Base-by-base conservation (phyloP, 176 grass and related monocot species). In the Oryza brachyantha region DNA sequence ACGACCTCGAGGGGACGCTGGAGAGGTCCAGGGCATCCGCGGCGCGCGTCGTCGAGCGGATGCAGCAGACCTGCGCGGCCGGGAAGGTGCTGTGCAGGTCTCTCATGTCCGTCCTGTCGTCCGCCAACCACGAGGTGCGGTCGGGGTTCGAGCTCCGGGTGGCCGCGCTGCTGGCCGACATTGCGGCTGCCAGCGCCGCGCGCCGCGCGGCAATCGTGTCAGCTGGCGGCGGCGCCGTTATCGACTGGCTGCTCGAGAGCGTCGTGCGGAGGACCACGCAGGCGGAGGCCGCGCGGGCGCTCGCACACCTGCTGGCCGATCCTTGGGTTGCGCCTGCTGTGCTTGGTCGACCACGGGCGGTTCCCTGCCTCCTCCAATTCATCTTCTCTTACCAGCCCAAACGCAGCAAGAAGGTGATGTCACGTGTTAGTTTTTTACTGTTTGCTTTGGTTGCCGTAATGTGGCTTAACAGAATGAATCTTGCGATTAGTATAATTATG, bases 301-400 rank as follows among this genome's bases (percentile, higher is more conserved):
- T 97, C 29, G 89, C 95, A 0, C 90, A 98, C 59, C 73, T 98
- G 19, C 69, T 98, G 62, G 83, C 89, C 9, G 95, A 98, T 26
- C 85, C 82, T 0, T 77, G 88, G 66, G 87, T 98, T 16, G 87
- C 89, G 36, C 85, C 79, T 1, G 64, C 73, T 9, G 92, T 98
- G 63, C 87, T 98, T 17, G 89, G 83, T 5, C 78, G 95, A 42
- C 95, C 87, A 1, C 73, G 77, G 12, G 95, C 95, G 2, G 83
- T 98, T 31, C 92, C 92, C 4, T 88, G 83, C 54, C 92, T 98
- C 57, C 86, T 98, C 80, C 74, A 84, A 34, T 98, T 98, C 74
- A 94, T 98, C 76, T 98, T 98, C 83, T 92, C 95, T 3, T 98
- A 89, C 69, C 95, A 98, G 64, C 95, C 95, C 43, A 98, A 77